Percentiles rank a stretch among this genome's conserved stretches.
These are phyloP conservation scores for Fibroporia radiculosa DNA, from an alignment of 768 basidiomycete species.

Conservation along the genomic window DNA sequence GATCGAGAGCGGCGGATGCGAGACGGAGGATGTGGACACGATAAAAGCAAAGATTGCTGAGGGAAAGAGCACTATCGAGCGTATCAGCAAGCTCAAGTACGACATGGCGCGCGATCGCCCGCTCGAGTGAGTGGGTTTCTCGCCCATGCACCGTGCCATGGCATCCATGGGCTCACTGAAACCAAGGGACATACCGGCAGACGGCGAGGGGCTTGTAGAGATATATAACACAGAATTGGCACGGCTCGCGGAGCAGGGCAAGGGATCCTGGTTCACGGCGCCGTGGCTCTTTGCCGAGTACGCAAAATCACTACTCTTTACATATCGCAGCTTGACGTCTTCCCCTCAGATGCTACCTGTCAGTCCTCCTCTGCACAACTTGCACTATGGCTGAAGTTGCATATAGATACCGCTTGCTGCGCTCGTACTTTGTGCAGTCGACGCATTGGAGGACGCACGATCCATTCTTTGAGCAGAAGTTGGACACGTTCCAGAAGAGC, in stretches of 20 bases:
- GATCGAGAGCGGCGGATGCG: constrained; percentile 13
- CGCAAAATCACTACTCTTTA: constrained; percentile 15
- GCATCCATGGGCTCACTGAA: neutral
- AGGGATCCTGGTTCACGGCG: constrained; percentile 81
- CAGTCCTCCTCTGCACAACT: neutral
- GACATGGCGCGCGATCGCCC: constrained; percentile 75
- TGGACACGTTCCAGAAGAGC: constrained; percentile 74
- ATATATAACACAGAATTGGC: constrained; percentile 74
- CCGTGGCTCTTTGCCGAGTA: constrained; percentile 98
- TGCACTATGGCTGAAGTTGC: neutral
- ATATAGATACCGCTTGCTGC: constrained; percentile 82
- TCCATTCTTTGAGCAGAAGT: constrained; percentile 77
- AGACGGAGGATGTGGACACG: constrained; percentile 14
- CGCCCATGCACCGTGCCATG: too few relatives aligned
- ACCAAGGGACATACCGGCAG: constrained; percentile 56
- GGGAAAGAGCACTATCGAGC: constrained; percentile 69
- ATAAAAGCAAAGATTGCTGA: constrained; percentile 50
- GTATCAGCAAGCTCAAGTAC: constrained; percentile 75
- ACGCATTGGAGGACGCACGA: constrained; percentile 70
- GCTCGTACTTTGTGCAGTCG: constrained; percentile 63
- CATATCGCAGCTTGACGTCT: neutral
- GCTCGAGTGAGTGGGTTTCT: constrained; percentile 40
- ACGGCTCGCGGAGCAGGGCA: constrained; percentile 34
- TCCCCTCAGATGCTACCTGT: constrained; percentile 12
- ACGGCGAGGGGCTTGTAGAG: constrained; percentile 62